phyloP scores from a whole-genome alignment of 225 moss, liverwort and hornwort genomes.

The Climacium dendroides region DNA sequence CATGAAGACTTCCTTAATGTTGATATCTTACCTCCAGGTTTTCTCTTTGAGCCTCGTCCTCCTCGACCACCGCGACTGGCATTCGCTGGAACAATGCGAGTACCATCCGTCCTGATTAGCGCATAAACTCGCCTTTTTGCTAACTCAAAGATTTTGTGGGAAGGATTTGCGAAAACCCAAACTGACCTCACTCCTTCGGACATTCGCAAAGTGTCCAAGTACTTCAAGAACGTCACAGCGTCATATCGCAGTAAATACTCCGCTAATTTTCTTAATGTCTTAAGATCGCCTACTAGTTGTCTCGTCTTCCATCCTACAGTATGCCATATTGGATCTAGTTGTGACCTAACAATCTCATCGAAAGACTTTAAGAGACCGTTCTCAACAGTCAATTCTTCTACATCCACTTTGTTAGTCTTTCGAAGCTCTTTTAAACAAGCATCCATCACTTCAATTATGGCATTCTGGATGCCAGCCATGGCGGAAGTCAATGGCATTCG shows the following conservation, averaged over 20 bases:
- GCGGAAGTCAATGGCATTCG: slow-evolving; percentile 89
- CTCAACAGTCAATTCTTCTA: slow-evolving; percentile 91
- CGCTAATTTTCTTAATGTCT: slow-evolving; percentile 78
- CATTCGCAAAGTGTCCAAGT: slow-evolving; percentile 80
- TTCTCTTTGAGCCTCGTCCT: slow-evolving; percentile 34
- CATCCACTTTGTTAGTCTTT: slow-evolving; percentile 92
- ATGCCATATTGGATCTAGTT: slow-evolving; percentile 98
- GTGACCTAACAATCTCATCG: slow-evolving; percentile 83
- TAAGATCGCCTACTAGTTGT: slow-evolving; percentile 79
- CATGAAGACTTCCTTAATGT: not conserved
- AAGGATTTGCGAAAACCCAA: slow-evolving; percentile 87
- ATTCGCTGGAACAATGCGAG: slow-evolving; percentile 26
- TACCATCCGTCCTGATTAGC: slow-evolving; percentile 65
- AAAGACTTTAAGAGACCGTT: slow-evolving; percentile 98
- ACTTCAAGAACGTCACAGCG: slow-evolving; percentile 90
- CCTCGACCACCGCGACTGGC: slow-evolving; percentile 12
- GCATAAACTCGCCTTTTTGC: slow-evolving; percentile 88
- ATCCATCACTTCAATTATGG: slow-evolving; percentile 97
- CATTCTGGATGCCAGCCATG: slow-evolving; percentile 90
- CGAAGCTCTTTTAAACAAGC: slow-evolving; percentile 98
- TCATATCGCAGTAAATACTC: slow-evolving; percentile 93
- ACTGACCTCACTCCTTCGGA: slow-evolving; percentile 92
- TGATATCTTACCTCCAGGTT: slow-evolving; percentile 9
- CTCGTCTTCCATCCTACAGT: slow-evolving; percentile 96
- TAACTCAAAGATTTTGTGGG: slow-evolving; percentile 85